Percentiles rank a stretch among this genome's conserved stretches.
phyloP scores from a whole-genome alignment of 306 rosid species.

The Rosa multiflora region DNA sequence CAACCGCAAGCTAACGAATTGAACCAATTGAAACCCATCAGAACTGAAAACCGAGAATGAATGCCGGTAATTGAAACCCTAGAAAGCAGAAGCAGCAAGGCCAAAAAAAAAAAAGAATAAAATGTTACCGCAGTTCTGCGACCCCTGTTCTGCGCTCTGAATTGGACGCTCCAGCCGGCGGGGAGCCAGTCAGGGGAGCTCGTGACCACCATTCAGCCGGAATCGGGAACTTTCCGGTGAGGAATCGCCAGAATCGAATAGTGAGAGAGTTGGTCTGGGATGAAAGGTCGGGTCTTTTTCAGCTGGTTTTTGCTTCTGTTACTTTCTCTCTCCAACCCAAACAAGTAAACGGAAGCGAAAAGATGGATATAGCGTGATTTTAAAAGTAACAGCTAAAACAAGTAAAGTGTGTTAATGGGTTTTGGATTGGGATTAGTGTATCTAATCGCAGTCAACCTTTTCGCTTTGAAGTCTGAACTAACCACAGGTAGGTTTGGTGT shows the following conservation, averaged over 20 bases:
- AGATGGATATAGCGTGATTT: too few species aligned
- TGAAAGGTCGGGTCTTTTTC: constrained; percentile 5
- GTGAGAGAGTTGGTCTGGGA: background rate
- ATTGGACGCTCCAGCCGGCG: constrained; percentile 46
- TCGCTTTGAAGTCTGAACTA: background rate
- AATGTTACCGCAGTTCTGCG: constrained; percentile 44
- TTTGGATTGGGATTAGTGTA: too few species aligned
- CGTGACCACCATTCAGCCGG: constrained; percentile 26
- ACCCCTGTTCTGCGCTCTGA: constrained; percentile 37
- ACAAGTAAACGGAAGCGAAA: background rate
- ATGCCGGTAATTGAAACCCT: constrained; percentile 7
- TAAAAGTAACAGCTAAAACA: background rate
- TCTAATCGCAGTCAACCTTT: background rate
- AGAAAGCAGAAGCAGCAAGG: constrained; percentile 7
- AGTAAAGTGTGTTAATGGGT: background rate
- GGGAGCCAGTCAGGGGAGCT: constrained; percentile 50
- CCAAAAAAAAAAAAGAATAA: too few species aligned
- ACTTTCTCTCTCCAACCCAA: background rate
- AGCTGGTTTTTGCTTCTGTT: background rate
- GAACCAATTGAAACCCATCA: background rate
- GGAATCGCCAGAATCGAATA: constrained; percentile 25
- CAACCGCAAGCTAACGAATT: background rate
- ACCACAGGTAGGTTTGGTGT: too few species aligned
- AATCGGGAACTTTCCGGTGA: background rate
- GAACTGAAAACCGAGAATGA: constrained; percentile 2